These are phyloP conservation scores for Starmera amethionina DNA, from an alignment of 805 yeast genomes.

Conservation along the genomic window DNA sequence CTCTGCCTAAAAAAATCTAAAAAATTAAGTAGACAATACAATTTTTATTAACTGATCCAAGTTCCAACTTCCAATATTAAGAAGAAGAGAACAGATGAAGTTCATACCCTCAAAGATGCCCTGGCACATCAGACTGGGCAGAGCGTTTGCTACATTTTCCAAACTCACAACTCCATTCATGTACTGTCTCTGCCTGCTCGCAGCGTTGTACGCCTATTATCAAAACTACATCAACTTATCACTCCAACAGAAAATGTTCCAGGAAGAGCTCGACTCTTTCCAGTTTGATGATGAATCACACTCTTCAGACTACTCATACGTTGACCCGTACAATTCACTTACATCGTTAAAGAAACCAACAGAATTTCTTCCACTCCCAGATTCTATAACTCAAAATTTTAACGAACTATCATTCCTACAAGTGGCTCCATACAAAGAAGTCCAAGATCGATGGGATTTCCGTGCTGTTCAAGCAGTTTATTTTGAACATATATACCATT, in stretches of 20 bases:
- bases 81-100: not conserved
- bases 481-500: constrained; percentile 22
- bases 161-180: not conserved
- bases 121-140: not conserved
- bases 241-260: not conserved
- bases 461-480: constrained; percentile 25
- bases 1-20: no score
- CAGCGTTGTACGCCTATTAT: not conserved
- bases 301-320: constrained; percentile 6
- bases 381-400: constrained; percentile 1
- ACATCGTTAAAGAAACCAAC: constrained; percentile 11
- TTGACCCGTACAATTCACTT: constrained; percentile 10
- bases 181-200: not conserved
- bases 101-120: constrained; percentile 1
- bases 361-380: constrained; percentile 20
- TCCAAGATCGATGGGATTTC: constrained; percentile 24
- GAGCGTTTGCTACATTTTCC: not conserved
- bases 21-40: no score
- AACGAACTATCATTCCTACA: constrained; percentile 24
- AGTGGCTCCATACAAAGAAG: constrained; percentile 27
- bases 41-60: no score
- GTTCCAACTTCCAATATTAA: no score
- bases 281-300: constrained; percentile 11
- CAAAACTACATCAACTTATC: not conserved
- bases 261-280: constrained; percentile 5